phyloP scores from a whole-genome alignment of 306 rosid species.

The Fragaria nilgerrensis region DNA sequence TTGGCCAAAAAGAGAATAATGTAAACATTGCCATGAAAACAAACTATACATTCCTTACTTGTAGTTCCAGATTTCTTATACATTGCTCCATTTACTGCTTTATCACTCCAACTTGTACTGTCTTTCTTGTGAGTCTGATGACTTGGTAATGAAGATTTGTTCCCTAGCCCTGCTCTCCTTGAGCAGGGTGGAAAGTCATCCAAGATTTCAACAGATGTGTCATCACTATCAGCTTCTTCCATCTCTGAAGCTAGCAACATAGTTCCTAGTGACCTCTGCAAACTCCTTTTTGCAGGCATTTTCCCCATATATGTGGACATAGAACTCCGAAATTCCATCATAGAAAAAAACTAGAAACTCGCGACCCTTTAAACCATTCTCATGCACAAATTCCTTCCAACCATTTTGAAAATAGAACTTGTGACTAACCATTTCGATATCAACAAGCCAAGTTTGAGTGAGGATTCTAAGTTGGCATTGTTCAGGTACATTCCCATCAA shows the following conservation, averaged over 20 bases:
- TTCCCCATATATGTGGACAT: constrained; percentile 27
- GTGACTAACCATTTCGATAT: background rate
- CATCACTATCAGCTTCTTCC: background rate
- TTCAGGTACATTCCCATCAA: background rate
- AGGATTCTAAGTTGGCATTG: background rate
- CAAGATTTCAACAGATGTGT: background rate
- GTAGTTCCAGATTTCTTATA: background rate
- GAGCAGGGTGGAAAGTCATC: background rate
- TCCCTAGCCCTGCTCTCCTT: background rate
- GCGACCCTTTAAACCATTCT: constrained; percentile 13
- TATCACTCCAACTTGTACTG: background rate
- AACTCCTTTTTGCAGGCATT: constrained; percentile 8
- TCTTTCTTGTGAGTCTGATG: background rate
- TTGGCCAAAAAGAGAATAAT: background rate
- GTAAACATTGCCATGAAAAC: background rate
- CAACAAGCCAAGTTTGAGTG: background rate
- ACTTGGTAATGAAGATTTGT: background rate
- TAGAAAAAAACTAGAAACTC: constrained; percentile 26
- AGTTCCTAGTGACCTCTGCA: background rate
- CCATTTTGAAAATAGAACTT: constrained; percentile 9
- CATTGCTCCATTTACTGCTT: background rate
- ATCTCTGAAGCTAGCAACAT: background rate
- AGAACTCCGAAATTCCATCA: constrained; percentile 11
- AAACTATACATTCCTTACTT: background rate
- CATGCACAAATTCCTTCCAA: constrained; percentile 16